Evolutionary conservation across 2,329 filamentous ascomycete genomes (phyloP).

Genomic region (Pyricularia pennisetigena): DNA sequence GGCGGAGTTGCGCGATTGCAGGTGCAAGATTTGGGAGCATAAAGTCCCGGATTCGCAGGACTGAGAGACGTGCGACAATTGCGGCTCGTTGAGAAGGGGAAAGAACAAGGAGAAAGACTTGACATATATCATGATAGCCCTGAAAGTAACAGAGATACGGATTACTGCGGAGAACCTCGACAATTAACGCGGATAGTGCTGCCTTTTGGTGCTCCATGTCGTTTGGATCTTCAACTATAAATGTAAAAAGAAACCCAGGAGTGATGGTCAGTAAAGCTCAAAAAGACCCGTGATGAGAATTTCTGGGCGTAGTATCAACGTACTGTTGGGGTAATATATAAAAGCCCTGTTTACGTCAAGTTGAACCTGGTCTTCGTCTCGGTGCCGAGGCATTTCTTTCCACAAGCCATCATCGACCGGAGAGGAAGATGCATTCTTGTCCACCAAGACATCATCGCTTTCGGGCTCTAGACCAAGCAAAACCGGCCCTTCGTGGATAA

Average conservation of each 20-base stretch:
- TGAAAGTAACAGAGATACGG: constrained; percentile 93
- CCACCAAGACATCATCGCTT: constrained; percentile 10
- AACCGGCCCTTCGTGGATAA: constrained; percentile 44
- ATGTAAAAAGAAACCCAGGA: constrained; percentile 1
- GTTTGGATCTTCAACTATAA: constrained; percentile 56
- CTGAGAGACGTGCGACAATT: constrained; percentile 70
- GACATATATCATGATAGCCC: constrained; percentile 96
- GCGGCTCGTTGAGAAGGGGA: constrained; percentile 48
- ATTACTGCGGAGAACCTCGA: constrained; percentile 66
- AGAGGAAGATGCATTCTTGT: constrained; percentile 9
- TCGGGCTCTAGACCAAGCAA: constrained; percentile 34
- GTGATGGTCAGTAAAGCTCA: constrained; percentile 3
- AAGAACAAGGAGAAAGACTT: constrained; percentile 85
- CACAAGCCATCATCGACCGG: constrained; percentile 28
- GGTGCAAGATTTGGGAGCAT: constrained; percentile 85
- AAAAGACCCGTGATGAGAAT: neutral
- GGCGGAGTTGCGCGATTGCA: constrained; percentile 72
- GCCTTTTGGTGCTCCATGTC: constrained; percentile 62
- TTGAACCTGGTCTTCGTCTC: constrained; percentile 82
- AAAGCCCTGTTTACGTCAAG: constrained; percentile 95
- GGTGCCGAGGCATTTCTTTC: constrained; percentile 61
- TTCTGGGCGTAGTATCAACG: constrained; percentile 14
- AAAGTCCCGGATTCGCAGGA: constrained; percentile 89
- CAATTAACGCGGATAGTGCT: constrained; percentile 73
- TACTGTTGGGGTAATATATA: constrained; percentile 86